Evolutionary conservation across 2,329 filamentous ascomycete species (phyloP), one percentile per base, ranked within the genome.

Genomic region (Dendryphion nanum): DNA sequence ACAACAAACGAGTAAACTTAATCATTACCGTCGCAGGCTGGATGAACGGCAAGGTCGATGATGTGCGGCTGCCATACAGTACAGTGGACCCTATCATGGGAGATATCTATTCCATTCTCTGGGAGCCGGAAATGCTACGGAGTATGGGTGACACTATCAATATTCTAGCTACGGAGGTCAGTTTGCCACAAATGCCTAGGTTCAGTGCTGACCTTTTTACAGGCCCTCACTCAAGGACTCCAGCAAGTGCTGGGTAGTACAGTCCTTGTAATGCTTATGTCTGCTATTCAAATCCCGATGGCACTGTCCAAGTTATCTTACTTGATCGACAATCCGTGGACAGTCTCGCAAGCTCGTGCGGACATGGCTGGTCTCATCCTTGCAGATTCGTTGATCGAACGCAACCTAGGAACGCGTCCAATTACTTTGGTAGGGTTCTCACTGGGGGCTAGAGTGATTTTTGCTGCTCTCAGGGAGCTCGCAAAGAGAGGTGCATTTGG

Each of bases 81-180:
- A 98, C 94, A 0, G 85, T 98, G 5, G 90, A 98, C 64, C 89
- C 94, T 1, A 81, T 97, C 47, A 98, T 98, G 93, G 93, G 93
- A 10, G 93, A 98, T 61, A 83, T 98, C 13, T 98, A 98, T 69
- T 96, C 91, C 1, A 84, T 98, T 8, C 74, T 94, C 41, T 98
- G 93, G 90, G 93, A 98, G 66, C 94, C 93, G 3, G 93, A 98
- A 61, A 95, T 98, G 90, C 77, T 98, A 60, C 85, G 82, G 53
- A 95, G 89, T 67, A 98, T 96, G 84, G 93, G 93, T 78, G 88
- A 93, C 63, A 98, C 93, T 31, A 97, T 98, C 57, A 96, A 96
- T 57, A 97, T 98, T 67, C 74, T 98, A 48, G 93, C 93, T 41
- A 98, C 93, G 21, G 93, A 98, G 81, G 88, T 91, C 68, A 68